These are phyloP conservation scores for Zea luxurians DNA, from an alignment of 176 grass and related monocot genomes.

Conservation along the genomic window DNA sequence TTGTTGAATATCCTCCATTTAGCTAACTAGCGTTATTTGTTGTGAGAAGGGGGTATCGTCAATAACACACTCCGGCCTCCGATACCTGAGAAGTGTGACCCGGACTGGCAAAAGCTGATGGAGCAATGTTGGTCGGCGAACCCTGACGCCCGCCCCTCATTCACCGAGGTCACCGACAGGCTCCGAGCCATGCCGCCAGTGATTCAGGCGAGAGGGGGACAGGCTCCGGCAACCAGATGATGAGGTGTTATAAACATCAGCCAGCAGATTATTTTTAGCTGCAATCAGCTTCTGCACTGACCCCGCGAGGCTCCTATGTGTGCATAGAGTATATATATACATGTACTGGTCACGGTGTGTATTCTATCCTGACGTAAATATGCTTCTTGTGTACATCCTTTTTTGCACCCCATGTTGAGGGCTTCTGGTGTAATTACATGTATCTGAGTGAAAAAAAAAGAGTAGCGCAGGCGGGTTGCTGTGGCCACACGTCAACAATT, in stretches of 20 bases:
- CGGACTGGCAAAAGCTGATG: constrained; percentile 79
- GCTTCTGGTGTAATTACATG: constrained; percentile 37
- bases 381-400: constrained; percentile 13
- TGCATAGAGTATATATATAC: constrained; percentile 51
- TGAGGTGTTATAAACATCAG: constrained; percentile 9
- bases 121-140: constrained; percentile 78
- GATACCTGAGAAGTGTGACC: constrained; percentile 68
- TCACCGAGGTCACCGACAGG: constrained; percentile 71
- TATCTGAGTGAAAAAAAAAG: constrained; percentile 24
- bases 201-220: constrained; percentile 48
- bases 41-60: constrained; percentile 79
- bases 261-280: constrained; percentile 18
- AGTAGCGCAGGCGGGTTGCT: constrained; percentile 30
- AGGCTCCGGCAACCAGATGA: constrained; percentile 38
- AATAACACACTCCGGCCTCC: constrained; percentile 85
- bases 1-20: constrained; percentile 11
- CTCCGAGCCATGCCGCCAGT: constrained; percentile 70
- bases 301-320: constrained; percentile 13
- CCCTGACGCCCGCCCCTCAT: constrained; percentile 67
- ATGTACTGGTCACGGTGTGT: constrained; percentile 33
- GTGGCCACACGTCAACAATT: constrained; percentile 8
- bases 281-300: constrained; percentile 16
- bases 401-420: constrained; percentile 13
- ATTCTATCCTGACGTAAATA: constrained; percentile 40
- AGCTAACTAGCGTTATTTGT: constrained; percentile 33